Percentiles rank a stretch among this genome's conserved stretches.
These are phyloP conservation scores for Artemisia princeps DNA, from an alignment of 140 eudicot species.

Conservation along the genomic window DNA sequence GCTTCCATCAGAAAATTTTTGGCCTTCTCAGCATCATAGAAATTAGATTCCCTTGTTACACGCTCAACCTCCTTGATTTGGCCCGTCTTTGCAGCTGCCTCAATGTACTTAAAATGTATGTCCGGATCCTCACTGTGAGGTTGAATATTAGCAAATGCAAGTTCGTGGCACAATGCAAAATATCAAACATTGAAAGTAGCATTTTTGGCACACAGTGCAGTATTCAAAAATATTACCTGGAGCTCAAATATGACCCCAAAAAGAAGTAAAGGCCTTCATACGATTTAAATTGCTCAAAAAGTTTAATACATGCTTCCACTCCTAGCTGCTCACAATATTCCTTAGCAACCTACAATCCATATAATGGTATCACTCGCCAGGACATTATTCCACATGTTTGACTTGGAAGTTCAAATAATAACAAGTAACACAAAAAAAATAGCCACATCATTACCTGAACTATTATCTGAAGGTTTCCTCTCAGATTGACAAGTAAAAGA, in stretches of 20 bases:
- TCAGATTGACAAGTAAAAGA: conserved; percentile 79
- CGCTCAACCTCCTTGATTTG: conserved; percentile 97
- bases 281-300: conserved; percentile 91
- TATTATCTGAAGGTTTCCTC: conserved; percentile 97
- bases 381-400: not conserved
- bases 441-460: conserved; percentile 60
- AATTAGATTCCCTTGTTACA: conserved; percentile 87
- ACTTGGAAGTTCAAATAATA: conserved; percentile 6
- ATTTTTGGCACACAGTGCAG: not conserved
- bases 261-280: conserved; percentile 95
- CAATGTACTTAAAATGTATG: conserved; percentile 89
- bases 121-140: conserved; percentile 87
- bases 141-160: conserved; percentile 15
- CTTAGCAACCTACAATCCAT: conserved; percentile 71
- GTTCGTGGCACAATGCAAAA: conserved; percentile 5
- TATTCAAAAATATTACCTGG: conserved; percentile 51
- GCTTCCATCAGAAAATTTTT: conserved; percentile 94
- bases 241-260: conserved; percentile 88
- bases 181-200: conserved; percentile 1
- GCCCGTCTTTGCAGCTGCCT: conserved; percentile 96
- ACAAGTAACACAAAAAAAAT: not conserved
- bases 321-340: conserved; percentile 96
- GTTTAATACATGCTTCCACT: conserved; percentile 80
- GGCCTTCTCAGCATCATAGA: conserved; percentile 83
- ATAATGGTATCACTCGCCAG: conserved; percentile 2